phyloP scores from a whole-genome alignment of 2,329 filamentous ascomycete species.

The Sarocladium brachiariae region DNA sequence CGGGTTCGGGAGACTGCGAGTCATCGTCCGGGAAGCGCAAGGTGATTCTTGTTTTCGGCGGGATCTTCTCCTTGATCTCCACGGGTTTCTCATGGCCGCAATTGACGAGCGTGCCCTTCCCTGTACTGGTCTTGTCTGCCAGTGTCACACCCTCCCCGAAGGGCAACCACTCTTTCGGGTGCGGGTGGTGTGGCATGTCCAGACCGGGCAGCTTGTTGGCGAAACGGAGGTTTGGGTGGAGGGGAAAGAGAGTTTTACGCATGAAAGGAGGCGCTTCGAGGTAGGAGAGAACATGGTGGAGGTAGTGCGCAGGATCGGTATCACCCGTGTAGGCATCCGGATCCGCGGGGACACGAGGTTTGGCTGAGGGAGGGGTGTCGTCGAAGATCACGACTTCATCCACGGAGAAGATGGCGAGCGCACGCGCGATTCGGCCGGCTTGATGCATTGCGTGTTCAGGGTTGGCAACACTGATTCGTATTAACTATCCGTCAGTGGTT shows the following conservation, averaged over 20 bases:
- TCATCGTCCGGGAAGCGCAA: constrained; percentile 53
- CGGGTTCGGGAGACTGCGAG: constrained; percentile 44
- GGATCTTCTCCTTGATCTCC: constrained; percentile 53
- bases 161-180: constrained; percentile 67
- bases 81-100: constrained; percentile 49
- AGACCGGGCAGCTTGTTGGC: constrained; percentile 69
- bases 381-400: constrained; percentile 81
- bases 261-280: constrained; percentile 81
- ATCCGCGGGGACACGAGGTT: constrained; percentile 39
- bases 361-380: constrained; percentile 48
- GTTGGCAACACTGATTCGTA: constrained; percentile 51
- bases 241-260: constrained; percentile 65
- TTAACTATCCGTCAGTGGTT: background rate
- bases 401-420: constrained; percentile 73
- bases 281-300: constrained; percentile 72
- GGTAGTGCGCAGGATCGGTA: constrained; percentile 70
- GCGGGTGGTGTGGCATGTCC: constrained; percentile 80
- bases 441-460: constrained; percentile 69
- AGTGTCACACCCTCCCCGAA: constrained; percentile 73
- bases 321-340: constrained; percentile 57
- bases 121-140: constrained; percentile 33
- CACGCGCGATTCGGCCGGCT: constrained; percentile 71
- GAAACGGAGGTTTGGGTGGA: constrained; percentile 69
- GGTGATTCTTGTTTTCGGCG: constrained; percentile 66
- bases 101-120: constrained; percentile 48